Conservation (phyloP, 352 stramenopile genomes). For the Pythium sukuiense region DNA sequence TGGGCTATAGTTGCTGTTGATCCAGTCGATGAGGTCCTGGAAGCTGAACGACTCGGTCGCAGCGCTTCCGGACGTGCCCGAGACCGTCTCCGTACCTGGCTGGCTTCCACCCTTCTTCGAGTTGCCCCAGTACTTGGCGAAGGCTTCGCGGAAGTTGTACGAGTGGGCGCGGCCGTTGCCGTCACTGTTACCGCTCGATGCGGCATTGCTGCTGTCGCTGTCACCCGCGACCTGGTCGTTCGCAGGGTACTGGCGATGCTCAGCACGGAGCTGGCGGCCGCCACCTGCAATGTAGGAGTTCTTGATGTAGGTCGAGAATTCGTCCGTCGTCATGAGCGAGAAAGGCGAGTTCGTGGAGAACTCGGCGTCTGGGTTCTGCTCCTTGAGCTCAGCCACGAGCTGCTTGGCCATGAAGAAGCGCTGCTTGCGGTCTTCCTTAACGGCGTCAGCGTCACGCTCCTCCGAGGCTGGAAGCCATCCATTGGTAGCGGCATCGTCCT, state of each 20-base stretch:
- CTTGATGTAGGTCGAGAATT: slow-evolving; percentile 27
- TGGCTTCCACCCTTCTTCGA: background rate
- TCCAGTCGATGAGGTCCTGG: slow-evolving; percentile 12
- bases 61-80: background rate
- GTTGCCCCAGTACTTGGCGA: slow-evolving; percentile 4
- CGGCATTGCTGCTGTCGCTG: background rate
- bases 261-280: background rate
- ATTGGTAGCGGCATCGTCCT: slow-evolving; percentile 20
- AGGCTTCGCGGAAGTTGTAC: slow-evolving; percentile 1
- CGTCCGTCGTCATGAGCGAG: slow-evolving; percentile 26
- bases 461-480: slow-evolving; percentile 27
- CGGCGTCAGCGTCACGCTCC: slow-evolving; percentile 28
- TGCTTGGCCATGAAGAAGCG: slow-evolving; percentile 29
- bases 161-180: background rate
- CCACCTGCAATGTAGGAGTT: slow-evolving; percentile 18
- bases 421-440: slow-evolving; percentile 22
- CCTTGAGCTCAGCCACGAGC: slow-evolving; percentile 13
- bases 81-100: background rate
- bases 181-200: background rate
- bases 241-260: background rate
- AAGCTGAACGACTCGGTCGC: slow-evolving; percentile 4
- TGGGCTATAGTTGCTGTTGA: slow-evolving; percentile 11
- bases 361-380: slow-evolving; percentile 23
- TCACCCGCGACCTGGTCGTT: background rate
- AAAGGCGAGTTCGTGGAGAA: slow-evolving; percentile 32